Percentiles rank a stretch among this genome's conserved stretches.
Conservation (phyloP, 257 asterid species). For the Solanum pennellii region DNA sequence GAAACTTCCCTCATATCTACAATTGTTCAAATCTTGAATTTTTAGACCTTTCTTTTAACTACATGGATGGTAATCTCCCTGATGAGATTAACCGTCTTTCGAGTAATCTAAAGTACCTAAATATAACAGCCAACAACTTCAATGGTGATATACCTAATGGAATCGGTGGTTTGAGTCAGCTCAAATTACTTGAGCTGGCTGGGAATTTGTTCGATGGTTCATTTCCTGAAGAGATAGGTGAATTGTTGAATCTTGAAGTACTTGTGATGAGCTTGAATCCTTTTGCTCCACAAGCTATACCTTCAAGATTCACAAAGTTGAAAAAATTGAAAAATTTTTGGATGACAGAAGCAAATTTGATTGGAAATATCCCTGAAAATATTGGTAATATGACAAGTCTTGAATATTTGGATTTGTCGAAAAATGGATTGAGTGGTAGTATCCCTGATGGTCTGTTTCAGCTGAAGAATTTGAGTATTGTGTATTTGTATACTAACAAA, state of each 20-base stretch:
- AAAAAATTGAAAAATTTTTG: conserved; percentile 38
- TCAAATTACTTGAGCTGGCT: conserved; percentile 19
- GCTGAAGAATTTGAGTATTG: conserved; percentile 20
- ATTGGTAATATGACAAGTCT: conserved; percentile 50
- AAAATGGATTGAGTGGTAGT: conserved; percentile 37
- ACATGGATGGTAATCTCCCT: conserved; percentile 40
- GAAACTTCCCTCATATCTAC: conserved; percentile 38
- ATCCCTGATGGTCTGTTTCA: conserved; percentile 53
- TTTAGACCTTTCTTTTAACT: conserved; percentile 55
- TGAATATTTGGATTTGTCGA: conserved; percentile 46
- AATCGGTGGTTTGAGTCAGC: conserved; percentile 37
- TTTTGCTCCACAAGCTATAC: conserved; percentile 51
- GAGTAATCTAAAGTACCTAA: conserved; percentile 21
- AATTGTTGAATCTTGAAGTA: conserved; percentile 40
- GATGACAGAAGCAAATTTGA: conserved; percentile 32
- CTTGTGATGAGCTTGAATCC: conserved; percentile 21
- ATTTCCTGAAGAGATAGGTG: conserved; percentile 52
- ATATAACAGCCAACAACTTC: conserved; percentile 41
- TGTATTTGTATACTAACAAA: conserved; percentile 35
- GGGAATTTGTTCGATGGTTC: conserved; percentile 34
- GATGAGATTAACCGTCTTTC: conserved; percentile 37
- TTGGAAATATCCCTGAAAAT: conserved; percentile 55
- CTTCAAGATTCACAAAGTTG: conserved; percentile 43
- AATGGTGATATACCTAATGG: conserved; percentile 49
- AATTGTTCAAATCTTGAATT: conserved; percentile 33